Base-by-base conservation (phyloP, 306 rosid genomes). In the Urtica urens region DNA sequence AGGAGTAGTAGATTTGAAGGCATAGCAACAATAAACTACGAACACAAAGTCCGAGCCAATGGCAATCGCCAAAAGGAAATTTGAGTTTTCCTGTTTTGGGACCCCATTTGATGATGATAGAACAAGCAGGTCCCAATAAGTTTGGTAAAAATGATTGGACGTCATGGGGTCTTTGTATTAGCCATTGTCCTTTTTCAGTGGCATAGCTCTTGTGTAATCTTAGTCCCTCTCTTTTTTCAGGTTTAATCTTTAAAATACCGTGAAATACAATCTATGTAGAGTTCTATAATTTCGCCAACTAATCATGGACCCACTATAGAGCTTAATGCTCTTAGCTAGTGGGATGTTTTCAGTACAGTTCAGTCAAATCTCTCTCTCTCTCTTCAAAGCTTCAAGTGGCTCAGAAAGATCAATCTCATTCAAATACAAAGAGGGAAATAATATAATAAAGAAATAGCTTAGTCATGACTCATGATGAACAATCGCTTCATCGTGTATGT, bases 1-100 rank as follows among this genome's bases (percentile, higher is more conserved):
- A 45, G 38, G 52, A 33, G 71, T 65, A 43, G 74, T 72, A 21
- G 2, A 62, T 45, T 58, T 65, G 21, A 72, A 58, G 69, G 49
- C 30, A 46, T 46, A 39, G 25, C 25, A 40, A 12, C 15, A 2
- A 10, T 6, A 13, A 16, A 18, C 24, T 31, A 25, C 41, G 50
- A 63, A 42, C 66, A 68, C 52, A 51, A 46, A n/a, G 25, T 14
- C 23, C 10, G 11, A 44, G 25, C 25, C 61, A 55, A 48, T 56
- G 33, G 62, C 58, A 53, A 48, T 51, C 33, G 13, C 48, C 20
- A 35, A 16, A 35, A 10, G 40, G 40, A 16, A 35, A 35, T 14
- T 35, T 35, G 40, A 67, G 44, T 67, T 21, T 51, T 43, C 2
- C 46, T 38, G 58, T 72, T 59, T 66, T 69, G 56, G 46, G 7